Evolutionary conservation across 2,329 filamentous ascomycete genomes (phyloP), one percentile per base, ranked within the genome.

Genomic region (Phaeosphaeria sp.): DNA sequence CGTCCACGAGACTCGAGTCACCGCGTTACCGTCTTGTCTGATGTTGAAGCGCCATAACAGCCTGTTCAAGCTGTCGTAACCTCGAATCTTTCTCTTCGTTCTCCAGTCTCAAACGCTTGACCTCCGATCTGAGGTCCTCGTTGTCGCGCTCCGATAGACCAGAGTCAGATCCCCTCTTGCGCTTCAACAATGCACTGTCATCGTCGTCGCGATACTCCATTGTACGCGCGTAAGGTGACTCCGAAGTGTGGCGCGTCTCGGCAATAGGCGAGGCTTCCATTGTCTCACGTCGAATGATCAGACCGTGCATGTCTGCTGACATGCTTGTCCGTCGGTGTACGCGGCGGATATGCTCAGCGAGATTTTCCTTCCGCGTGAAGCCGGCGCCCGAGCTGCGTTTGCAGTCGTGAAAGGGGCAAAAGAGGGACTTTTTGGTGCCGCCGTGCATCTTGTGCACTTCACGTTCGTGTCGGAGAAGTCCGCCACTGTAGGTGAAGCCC

Each of bases 401-500:
- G 84, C 94, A 98, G 73, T 92, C 92, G 39, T 83, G 78, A 70
- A 94, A 91, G 0, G 93, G 93, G 71, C 94, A 98, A 81, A 92
- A 91, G 53, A 96, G 85, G 2, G 90, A 89, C 61, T 96, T 93
- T 75, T 93, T 93, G 9, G 93, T 92, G 1, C 92, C 93, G 54
- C 92, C 91, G 69, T 96, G 90, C 79, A 94, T 92, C 76, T 89
- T 89, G 77, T 98, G 94, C 0, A 98, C 94, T 78, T 98, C 94
- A 62, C 94, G 89, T 78, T 97, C 91, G 78, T 98, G 94, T 46
- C 94, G 86, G 18, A 96, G 80, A 0, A 98, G 86, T 3, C 94
- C 94, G 17, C 94, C 94, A 0, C 91, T 94, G 75, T 98, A 98
- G 1, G 94, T 98, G 77, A 98, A 98, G 1, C 94, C 94, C 51